Percentiles rank a stretch among this genome's conserved stretches.
Evolutionary conservation across 1,284 basidiomycete genomes (phyloP).

Genomic region (Pseudozyma thailandica): DNA sequence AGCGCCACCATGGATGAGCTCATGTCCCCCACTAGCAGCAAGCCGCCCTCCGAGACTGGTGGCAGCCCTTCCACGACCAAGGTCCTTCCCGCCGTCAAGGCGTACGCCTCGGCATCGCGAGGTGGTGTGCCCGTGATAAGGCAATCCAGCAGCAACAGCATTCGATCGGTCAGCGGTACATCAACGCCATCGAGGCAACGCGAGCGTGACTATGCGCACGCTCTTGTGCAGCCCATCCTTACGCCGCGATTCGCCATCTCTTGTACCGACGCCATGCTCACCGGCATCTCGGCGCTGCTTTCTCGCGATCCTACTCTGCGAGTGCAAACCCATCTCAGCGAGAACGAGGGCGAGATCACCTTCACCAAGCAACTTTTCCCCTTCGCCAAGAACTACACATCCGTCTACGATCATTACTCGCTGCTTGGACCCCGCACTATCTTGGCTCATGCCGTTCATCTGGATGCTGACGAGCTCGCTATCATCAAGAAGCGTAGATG

Average conservation of each 20-base stretch:
- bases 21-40: slow-evolving; percentile 41
- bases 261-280: slow-evolving; percentile 81
- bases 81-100: slow-evolving; percentile 17
- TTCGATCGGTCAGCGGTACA: slow-evolving; percentile 37
- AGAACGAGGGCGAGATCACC: slow-evolving; percentile 81
- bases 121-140: slow-evolving; percentile 19
- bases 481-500: slow-evolving; percentile 77
- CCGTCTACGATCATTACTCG: slow-evolving; percentile 82
- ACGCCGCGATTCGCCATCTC: slow-evolving; percentile 95
- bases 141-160: slow-evolving; percentile 39
- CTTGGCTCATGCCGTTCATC: slow-evolving; percentile 87
- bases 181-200: slow-evolving; percentile 44
- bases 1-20: slow-evolving; percentile 59
- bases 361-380: slow-evolving; percentile 77
- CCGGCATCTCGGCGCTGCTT: slow-evolving; percentile 74
- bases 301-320: slow-evolving; percentile 72
- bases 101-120: slow-evolving; percentile 7
- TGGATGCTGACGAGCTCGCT: slow-evolving; percentile 78
- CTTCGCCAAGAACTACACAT: slow-evolving; percentile 66
- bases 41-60: slow-evolving; percentile 38
- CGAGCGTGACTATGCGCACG: slow-evolving; percentile 40
- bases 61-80: slow-evolving; percentile 40
- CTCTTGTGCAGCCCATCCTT: slow-evolving; percentile 83
- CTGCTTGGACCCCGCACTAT: slow-evolving; percentile 84
- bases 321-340: slow-evolving; percentile 93